Percentiles rank a stretch among this genome's conserved stretches.
Conservation (phyloP, 2,329 filamentous ascomycete species). For the Pezizomycotina sp. region DNA sequence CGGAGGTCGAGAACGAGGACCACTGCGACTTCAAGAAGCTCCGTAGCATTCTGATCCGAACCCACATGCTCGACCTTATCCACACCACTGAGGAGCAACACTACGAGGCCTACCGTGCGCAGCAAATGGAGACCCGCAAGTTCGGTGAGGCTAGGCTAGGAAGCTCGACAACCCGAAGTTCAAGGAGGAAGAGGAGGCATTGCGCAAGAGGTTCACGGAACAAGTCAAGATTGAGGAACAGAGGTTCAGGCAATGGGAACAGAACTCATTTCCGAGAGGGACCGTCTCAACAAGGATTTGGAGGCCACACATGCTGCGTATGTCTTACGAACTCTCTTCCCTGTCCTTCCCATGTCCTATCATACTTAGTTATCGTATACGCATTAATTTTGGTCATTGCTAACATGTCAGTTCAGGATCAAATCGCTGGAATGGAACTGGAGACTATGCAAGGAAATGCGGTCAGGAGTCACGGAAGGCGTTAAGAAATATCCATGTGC, state of each 20-base stretch:
- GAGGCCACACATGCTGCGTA: conserved; percentile 82
- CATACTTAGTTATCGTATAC: conserved; percentile 3
- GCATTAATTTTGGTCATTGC: conserved; percentile 5
- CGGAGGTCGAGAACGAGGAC: conserved; percentile 98
- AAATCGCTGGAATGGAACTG: conserved; percentile 83
- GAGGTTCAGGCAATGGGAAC: conserved; percentile 98
- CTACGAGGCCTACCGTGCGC: conserved; percentile 97
- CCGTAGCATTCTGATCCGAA: conserved; percentile 93
- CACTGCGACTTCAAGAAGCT: conserved; percentile 99
- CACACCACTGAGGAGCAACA: conserved; percentile 98
- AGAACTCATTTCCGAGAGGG: conserved; percentile 98
- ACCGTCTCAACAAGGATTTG: conserved; percentile 98
- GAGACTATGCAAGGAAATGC: conserved; percentile 83
- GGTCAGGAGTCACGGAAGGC: conserved; percentile 80
- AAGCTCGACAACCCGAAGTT: conserved; percentile 99
- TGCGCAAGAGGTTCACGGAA: conserved; percentile 97
- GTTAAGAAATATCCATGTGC: too few relatives aligned
- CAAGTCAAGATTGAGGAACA: conserved; percentile 99
- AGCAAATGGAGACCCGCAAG: conserved; percentile 99
- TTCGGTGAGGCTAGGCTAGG: conserved; percentile 88
- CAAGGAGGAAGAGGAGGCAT: conserved; percentile 97
- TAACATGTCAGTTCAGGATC: conserved; percentile 36
- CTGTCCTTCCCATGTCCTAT: not conserved
- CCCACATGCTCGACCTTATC: conserved; percentile 98
- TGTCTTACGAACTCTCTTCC: too few relatives aligned